Percentiles rank a stretch among this genome's conserved stretches.
Conservation (phyloP, 2,329 filamentous ascomycete genomes). For the Epichloe amarillans region DNA sequence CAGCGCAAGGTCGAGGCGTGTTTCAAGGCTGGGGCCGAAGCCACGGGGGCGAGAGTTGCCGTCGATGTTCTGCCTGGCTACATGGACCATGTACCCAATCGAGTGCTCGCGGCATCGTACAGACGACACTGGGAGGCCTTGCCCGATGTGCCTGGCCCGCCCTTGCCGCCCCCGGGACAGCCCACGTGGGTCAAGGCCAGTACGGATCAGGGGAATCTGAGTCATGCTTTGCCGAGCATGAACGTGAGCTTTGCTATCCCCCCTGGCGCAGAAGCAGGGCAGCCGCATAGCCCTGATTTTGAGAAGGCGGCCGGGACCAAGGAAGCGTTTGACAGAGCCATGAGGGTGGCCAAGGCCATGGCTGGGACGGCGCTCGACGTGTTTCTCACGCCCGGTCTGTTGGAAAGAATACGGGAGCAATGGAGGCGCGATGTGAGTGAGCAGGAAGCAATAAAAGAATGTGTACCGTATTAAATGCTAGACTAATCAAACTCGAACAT, state of each 20-base stretch:
- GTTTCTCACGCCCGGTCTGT: slow-evolving; percentile 25
- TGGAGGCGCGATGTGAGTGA: slow-evolving; percentile 5
- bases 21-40: slow-evolving; percentile 23
- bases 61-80: slow-evolving; percentile 29
- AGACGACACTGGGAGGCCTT: slow-evolving; percentile 23
- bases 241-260: slow-evolving; percentile 38
- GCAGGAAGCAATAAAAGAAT: not conserved
- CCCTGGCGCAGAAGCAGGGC: slow-evolving; percentile 18
- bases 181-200: slow-evolving; percentile 24
- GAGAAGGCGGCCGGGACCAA: slow-evolving; percentile 35
- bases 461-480: too few relatives aligned
- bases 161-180: slow-evolving; percentile 20
- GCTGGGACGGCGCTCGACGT: slow-evolving; percentile 35
- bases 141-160: slow-evolving; percentile 22
- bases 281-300: slow-evolving; percentile 41
- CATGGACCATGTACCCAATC: slow-evolving; percentile 41
- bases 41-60: slow-evolving; percentile 32
- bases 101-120: slow-evolving; percentile 31
- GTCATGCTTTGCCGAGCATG: slow-evolving; percentile 42
- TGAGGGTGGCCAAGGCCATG: slow-evolving; percentile 34
- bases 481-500: too few relatives aligned
- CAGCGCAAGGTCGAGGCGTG: slow-evolving; percentile 27
- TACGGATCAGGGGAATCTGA: slow-evolving; percentile 45
- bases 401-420: slow-evolving; percentile 23
- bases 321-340: slow-evolving; percentile 26